Evolutionary conservation across 23 red algal species (phyloP).

Genomic region (Cyanidiococcus yangmingshanensis): DNA sequence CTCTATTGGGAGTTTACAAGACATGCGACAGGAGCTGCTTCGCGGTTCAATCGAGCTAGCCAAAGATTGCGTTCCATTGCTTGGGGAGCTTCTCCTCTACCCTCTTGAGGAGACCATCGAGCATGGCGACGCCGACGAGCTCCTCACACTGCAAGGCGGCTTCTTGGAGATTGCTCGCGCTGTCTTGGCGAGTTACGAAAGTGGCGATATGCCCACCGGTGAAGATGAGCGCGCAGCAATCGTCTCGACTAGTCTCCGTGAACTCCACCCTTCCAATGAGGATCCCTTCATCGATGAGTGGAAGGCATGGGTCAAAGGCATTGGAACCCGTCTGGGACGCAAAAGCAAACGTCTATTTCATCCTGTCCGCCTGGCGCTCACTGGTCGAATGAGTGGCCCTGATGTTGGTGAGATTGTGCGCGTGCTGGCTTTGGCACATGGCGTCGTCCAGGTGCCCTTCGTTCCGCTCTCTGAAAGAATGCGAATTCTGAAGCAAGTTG

Average conservation of each 20-base stretch:
- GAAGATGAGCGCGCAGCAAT: not conserved
- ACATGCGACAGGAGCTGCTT: conserved; percentile 24
- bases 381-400: conserved; percentile 93
- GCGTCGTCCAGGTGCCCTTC: conserved; percentile 21
- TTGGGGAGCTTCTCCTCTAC: conserved; percentile 42
- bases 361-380: conserved; percentile 77
- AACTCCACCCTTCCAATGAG: not conserved
- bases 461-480: conserved; percentile 53
- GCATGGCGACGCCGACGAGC: conserved; percentile 61
- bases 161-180: conserved; percentile 45
- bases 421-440: conserved; percentile 48
- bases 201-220: conserved; percentile 23
- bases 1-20: not conserved
- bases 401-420: conserved; percentile 74
- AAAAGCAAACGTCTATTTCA: conserved; percentile 95
- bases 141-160: conserved; percentile 64
- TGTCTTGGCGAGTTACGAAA: conserved; percentile 35
- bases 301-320: conserved; percentile 86
- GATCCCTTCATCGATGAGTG: conserved; percentile 35
- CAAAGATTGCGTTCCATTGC: conserved; percentile 47
- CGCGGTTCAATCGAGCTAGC: conserved; percentile 61
- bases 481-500: conserved; percentile 26
- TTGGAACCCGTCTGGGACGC: conserved; percentile 50
- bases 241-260: not conserved
- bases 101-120: conserved; percentile 56